Conservation (phyloP, 1,284 basidiomycete genomes). For the Mixia osmundae region DNA sequence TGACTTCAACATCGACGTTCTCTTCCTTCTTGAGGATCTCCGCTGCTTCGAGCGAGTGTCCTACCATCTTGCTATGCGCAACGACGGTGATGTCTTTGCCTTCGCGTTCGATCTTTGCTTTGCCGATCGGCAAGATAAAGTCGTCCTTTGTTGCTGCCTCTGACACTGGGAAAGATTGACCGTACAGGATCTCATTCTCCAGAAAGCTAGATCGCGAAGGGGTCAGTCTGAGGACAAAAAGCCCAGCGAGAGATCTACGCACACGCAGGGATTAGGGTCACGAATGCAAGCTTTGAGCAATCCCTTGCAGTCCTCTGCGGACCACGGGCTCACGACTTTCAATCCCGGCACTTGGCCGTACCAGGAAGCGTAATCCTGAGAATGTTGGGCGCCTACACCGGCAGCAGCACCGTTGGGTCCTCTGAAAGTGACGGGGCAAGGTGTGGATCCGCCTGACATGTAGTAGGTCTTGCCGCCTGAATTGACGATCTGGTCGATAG, state of each 20-base stretch:
- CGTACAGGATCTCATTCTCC: conserved; percentile 98
- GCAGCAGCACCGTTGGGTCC: conserved; percentile 96
- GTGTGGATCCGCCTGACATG: conserved; percentile 79
- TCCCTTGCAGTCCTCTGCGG: conserved; percentile 91
- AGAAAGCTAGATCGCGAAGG: too few relatives aligned
- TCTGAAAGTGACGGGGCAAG: conserved; percentile 96
- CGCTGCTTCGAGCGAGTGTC: conserved; percentile 75
- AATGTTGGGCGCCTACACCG: conserved; percentile 63
- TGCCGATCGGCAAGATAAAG: conserved; percentile 81
- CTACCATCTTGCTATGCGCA: conserved; percentile 90
- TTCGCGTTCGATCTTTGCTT: conserved; percentile 83
- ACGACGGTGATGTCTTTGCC: conserved; percentile 89
- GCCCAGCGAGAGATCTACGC: too few relatives aligned
- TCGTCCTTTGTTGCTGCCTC: conserved; percentile 82
- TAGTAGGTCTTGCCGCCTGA: conserved; percentile 99
- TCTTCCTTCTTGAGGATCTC: conserved; percentile 73
- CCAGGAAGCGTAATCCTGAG: conserved; percentile 26
- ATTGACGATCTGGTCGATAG: conserved; percentile 99
- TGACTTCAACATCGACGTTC: conserved; percentile 89
- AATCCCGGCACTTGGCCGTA: conserved; percentile 90
- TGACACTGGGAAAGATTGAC: conserved; percentile 86
- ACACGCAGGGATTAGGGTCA: conserved; percentile 94
- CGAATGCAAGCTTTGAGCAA: conserved; percentile 93
- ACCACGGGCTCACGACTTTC: conserved; percentile 95
- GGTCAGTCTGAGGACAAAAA: too few relatives aligned